Percentiles rank a stretch among this genome's conserved stretches.
Evolutionary conservation across 2,329 filamentous ascomycete species (phyloP).

Genomic region (Stagonosporopsis cucurbitacearum): DNA sequence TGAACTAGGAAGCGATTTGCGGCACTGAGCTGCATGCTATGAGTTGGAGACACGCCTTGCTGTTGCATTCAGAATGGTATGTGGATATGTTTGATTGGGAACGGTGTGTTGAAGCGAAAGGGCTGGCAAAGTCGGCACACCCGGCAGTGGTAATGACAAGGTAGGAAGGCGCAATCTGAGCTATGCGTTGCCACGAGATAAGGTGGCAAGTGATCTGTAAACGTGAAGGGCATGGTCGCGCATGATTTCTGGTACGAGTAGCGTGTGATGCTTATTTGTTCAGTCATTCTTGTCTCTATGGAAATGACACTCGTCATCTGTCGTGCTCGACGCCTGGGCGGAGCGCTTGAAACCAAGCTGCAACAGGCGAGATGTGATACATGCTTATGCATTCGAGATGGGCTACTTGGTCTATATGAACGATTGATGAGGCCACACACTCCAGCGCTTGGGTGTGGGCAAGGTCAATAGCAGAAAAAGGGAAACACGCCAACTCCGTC

Average conservation of each 20-base stretch:
- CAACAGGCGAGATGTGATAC: slow-evolving; percentile 34
- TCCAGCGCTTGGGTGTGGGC: slow-evolving; percentile 48
- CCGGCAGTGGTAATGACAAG: neutral
- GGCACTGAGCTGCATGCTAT: neutral
- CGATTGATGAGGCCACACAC: slow-evolving; percentile 39
- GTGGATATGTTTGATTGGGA: neutral
- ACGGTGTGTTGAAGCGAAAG: neutral
- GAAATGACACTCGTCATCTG: slow-evolving; percentile 36
- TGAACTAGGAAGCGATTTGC: neutral
- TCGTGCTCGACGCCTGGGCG: slow-evolving; percentile 39
- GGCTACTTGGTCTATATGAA: slow-evolving; percentile 28
- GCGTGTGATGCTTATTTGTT: neutral
- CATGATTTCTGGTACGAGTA: neutral
- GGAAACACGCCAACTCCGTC: neutral
- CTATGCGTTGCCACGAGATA: neutral
- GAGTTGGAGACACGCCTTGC: neutral
- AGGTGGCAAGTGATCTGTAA: neutral
- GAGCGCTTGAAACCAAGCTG: slow-evolving; percentile 42
- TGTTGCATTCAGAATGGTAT: neutral
- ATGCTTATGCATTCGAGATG: slow-evolving; percentile 14
- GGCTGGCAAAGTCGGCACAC: neutral
- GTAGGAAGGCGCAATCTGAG: slow-evolving; percentile 2
- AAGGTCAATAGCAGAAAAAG: slow-evolving; percentile 27
- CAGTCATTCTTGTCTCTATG: slow-evolving; percentile 7
- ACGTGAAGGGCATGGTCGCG: neutral